phyloP scores from a whole-genome alignment of 169 alveolate genomes.

The Besnoitia besnoiti region DNA sequence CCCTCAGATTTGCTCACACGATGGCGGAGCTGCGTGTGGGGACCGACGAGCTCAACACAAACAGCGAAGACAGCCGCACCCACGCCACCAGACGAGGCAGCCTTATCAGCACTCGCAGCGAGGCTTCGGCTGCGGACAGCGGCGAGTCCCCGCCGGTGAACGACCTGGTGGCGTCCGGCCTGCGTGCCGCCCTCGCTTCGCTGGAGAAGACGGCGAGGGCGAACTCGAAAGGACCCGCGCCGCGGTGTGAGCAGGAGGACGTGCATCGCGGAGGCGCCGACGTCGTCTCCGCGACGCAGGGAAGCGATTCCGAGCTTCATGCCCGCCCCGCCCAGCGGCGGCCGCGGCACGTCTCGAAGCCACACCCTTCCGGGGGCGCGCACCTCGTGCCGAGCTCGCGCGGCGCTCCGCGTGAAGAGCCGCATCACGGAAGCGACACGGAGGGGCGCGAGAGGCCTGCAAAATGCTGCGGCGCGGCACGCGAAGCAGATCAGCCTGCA shows the following conservation, averaged over 20 bases:
- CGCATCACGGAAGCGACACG: too few species aligned
- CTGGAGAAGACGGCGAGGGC: neutral
- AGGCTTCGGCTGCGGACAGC: neutral
- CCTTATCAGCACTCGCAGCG: neutral
- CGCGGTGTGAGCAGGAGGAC: neutral
- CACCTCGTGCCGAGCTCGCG: too few species aligned
- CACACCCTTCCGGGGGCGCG: too few species aligned
- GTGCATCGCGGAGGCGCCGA: too few species aligned
- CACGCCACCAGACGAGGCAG: slow-evolving; percentile 17
- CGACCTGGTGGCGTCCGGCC: neutral
- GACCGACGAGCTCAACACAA: neutral
- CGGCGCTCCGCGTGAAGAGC: too few species aligned
- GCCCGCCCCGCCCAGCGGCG: too few species aligned
- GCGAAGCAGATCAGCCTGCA: too few species aligned
- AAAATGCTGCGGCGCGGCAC: too few species aligned
- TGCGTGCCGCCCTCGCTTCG: neutral
- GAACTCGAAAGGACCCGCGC: neutral
- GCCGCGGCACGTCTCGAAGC: too few species aligned
- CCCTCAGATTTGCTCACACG: slow-evolving; percentile 3
- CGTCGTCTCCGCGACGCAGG: too few species aligned
- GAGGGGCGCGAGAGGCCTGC: too few species aligned
- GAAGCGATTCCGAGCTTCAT: too few species aligned
- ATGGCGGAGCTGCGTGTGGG: neutral
- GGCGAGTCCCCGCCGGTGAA: neutral
- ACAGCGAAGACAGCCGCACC: neutral